These are phyloP conservation scores for Boletus sp. DNA, from an alignment of 768 basidiomycete genomes.

Conservation along the genomic window DNA sequence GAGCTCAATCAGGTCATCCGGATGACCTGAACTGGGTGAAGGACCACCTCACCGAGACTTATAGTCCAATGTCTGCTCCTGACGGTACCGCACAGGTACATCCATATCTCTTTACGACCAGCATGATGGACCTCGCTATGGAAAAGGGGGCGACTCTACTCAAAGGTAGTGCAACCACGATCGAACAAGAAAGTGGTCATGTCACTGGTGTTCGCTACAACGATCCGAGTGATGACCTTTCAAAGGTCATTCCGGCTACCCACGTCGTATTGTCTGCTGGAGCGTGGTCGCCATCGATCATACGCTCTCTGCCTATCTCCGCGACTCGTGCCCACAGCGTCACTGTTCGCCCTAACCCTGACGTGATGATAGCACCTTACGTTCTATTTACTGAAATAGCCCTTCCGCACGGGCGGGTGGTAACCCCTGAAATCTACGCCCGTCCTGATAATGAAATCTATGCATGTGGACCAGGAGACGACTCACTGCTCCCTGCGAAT, in stretches of 20 bases:
- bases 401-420: constrained; percentile 32
- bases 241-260: constrained; percentile 51
- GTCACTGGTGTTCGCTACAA: constrained; percentile 49
- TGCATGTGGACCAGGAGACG: constrained; percentile 79
- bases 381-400: constrained; percentile 81
- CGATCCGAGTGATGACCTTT: constrained; percentile 21
- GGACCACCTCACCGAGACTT: constrained; percentile 57
- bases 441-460: constrained; percentile 70
- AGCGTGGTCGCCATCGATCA: constrained; percentile 73
- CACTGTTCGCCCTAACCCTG: constrained; percentile 50
- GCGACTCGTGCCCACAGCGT: constrained; percentile 73
- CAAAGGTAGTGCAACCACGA: constrained; percentile 43
- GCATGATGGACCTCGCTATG: constrained; percentile 64
- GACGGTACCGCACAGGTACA: constrained; percentile 73
- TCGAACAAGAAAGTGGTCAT: constrained; percentile 41
- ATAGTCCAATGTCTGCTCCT: constrained; percentile 52
- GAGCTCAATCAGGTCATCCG: constrained; percentile 41
- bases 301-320: constrained; percentile 56
- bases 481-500: constrained; percentile 59
- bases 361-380: constrained; percentile 60
- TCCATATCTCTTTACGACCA: constrained; percentile 69
- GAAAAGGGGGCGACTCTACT: constrained; percentile 52
- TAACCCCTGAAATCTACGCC: constrained; percentile 69
- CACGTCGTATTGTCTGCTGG: constrained; percentile 80
- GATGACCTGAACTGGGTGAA: constrained; percentile 54